Percentiles rank a stretch among this genome's conserved stretches.
Conservation (phyloP, 305 asterid genomes). For the Withania somnifera region DNA sequence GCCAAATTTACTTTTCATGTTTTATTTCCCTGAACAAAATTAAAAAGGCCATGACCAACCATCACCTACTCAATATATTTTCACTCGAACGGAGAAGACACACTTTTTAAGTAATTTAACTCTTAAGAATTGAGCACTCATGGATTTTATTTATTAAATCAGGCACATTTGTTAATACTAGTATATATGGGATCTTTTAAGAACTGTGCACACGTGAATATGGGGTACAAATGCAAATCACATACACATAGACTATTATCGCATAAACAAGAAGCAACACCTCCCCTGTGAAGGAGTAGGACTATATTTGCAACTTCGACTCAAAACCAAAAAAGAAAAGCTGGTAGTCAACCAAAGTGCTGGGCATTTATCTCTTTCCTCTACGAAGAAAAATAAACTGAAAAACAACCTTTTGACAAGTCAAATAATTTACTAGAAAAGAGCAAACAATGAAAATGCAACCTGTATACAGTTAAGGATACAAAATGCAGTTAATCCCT, state of each 20-base stretch:
- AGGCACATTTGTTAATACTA: neutral
- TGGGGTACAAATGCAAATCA: neutral
- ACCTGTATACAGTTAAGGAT: neutral
- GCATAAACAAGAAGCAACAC: neutral
- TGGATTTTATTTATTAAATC: neutral
- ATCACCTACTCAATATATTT: neutral
- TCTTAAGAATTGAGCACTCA: neutral
- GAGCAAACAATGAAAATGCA: neutral
- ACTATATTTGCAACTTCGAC: neutral
- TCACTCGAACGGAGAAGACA: neutral
- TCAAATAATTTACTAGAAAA: neutral
- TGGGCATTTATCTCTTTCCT: neutral
- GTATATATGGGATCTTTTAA: neutral
- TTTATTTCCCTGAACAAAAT: neutral
- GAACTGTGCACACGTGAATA: neutral
- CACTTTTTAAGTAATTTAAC: neutral
- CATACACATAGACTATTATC: neutral
- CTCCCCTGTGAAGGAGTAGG: neutral
- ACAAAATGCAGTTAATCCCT: neutral
- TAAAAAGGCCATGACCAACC: neutral
- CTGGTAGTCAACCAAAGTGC: neutral
- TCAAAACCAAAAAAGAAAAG: neutral
- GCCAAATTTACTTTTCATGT: neutral
- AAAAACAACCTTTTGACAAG: neutral
- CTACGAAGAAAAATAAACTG: neutral